These are phyloP conservation scores for Rosa persica DNA, from an alignment of 306 rosid genomes.

Conservation along the genomic window DNA sequence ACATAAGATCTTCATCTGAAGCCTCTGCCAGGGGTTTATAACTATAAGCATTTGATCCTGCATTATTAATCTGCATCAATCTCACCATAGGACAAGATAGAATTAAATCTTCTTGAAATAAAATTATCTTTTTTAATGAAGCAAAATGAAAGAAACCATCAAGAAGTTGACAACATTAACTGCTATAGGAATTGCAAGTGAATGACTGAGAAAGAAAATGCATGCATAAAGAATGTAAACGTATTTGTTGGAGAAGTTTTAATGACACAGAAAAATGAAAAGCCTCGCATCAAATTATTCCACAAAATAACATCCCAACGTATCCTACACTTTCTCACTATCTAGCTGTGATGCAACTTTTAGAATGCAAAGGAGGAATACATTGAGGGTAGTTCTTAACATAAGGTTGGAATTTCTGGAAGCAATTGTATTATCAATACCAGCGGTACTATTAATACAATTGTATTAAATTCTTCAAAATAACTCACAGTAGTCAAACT, in stretches of 20 bases:
- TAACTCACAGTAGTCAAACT: background rate
- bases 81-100: conserved; percentile 37
- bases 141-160: background rate
- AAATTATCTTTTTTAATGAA: background rate
- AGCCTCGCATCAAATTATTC: background rate
- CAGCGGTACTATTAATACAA: background rate
- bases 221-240: too few relatives aligned
- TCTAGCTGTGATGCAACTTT: background rate
- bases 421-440: background rate
- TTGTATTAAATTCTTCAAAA: background rate
- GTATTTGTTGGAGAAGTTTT: background rate
- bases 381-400: background rate
- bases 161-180: background rate
- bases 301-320: background rate
- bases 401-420: background rate
- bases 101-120: conserved; percentile 28
- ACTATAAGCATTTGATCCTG: conserved; percentile 97
- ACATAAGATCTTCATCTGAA: conserved; percentile 96
- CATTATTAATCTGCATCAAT: conserved; percentile 84
- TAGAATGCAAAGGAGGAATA: background rate
- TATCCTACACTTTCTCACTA: background rate
- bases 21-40: conserved; percentile 88
- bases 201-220: background rate
- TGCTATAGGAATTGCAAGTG: background rate
- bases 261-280: background rate